Percentiles rank a stretch among this genome's conserved stretches.
phyloP scores from a whole-genome alignment of 495 filamentous ascomycete species.

The Delitschia confertaspora region DNA sequence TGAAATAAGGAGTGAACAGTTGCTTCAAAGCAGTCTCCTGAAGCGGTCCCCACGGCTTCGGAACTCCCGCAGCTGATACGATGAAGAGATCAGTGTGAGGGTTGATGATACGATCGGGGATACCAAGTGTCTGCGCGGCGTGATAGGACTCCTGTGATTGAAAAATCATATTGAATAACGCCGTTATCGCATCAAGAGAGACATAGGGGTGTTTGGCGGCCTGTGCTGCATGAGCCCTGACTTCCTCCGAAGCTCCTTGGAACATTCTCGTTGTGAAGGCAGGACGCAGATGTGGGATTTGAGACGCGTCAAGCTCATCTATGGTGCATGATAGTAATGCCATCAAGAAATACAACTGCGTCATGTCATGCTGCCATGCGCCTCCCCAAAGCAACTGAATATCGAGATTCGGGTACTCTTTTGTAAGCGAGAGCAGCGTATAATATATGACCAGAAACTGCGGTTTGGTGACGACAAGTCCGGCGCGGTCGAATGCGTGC shows the following conservation, averaged over 20 bases:
- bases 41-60: constrained; percentile 54
- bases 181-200: constrained; percentile 75
- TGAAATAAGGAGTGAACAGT: constrained; percentile 52
- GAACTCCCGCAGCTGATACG: constrained; percentile 62
- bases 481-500: constrained; percentile 71
- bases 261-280: constrained; percentile 74
- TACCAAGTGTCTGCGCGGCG: constrained; percentile 33
- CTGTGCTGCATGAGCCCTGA: constrained; percentile 60
- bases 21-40: constrained; percentile 56
- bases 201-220: constrained; percentile 80
- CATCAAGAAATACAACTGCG: constrained; percentile 82
- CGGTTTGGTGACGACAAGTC: constrained; percentile 59
- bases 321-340: constrained; percentile 63
- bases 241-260: constrained; percentile 56
- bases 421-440: constrained; percentile 60
- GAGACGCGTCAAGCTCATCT: constrained; percentile 68
- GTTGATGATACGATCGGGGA: constrained; percentile 57
- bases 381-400: constrained; percentile 87
- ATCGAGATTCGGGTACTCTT: constrained; percentile 53
- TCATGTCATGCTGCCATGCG: constrained; percentile 72
- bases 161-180: constrained; percentile 45
- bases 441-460: constrained; percentile 77
- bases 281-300: constrained; percentile 68
- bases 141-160: constrained; percentile 37
- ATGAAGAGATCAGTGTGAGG: constrained; percentile 67